Base-by-base conservation (phyloP, 1,139 yeast species). In the Geotrichum siamense region DNA sequence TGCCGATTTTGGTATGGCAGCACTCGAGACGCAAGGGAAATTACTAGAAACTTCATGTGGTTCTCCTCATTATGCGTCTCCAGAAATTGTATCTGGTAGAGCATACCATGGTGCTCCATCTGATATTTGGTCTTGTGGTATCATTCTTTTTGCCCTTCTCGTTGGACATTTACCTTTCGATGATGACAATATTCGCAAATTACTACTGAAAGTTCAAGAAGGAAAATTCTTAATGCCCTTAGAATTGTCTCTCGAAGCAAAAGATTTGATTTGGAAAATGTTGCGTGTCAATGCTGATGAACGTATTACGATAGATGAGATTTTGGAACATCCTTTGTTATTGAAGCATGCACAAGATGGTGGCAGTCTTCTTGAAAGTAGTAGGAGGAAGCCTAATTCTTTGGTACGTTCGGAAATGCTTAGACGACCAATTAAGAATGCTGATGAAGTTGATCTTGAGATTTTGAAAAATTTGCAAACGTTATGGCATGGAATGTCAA, bases 1-100 rank as follows among this genome's bases (percentile, higher is more conserved):
- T 55, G 98, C 98, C 12, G 98, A 91, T 66, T 91, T 91, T 62
- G 98, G 98, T 31, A 93, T 91, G 98, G 98, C 98, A n/a, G 97
- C 98, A 1, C 69, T 91, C 41, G 97, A 91, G 63, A 82, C 93
- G 29, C 76, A 78, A 47, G 94, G 82, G 55, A 77, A 83, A 56
- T 68, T 91, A 58, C 71, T 93, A 47, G 96, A 91, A 61, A 91
- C 98, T 1, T 82, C 94, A 25, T 91, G 98, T 66, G 98, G 98
- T 1, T 86, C 96, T 17, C 98, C 98, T 16, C 98, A 91, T 65
- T 91, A 91, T 64, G 98, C 97, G 1, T 84, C 96, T 12, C 98
- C 98, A 0, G 98, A 91, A 63, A 91, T 91, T 53, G 96, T 91
- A 2, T 85, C 95, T 10, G 98, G 98, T 39, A 77, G 82, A 52